Conservation (phyloP, 768 basidiomycete species). For the Mycena vitilis region DNA sequence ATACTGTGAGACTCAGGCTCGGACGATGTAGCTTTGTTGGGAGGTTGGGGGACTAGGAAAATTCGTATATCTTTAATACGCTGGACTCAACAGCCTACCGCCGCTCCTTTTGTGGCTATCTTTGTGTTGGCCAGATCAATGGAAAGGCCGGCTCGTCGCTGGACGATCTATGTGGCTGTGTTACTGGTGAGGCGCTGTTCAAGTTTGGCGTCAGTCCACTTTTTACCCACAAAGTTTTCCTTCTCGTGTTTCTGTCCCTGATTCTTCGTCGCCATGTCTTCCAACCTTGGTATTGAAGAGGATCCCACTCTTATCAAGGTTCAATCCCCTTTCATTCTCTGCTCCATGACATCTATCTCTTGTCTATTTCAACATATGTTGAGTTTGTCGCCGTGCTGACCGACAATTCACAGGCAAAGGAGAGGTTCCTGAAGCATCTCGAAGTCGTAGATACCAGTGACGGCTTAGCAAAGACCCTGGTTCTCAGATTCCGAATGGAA, state of each 20-base stretch:
- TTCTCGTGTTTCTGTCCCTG: background rate
- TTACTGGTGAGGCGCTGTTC: no score
- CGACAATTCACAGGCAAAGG: slow-evolving; percentile 22
- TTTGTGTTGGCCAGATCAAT: no score
- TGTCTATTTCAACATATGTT: background rate
- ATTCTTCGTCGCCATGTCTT: background rate
- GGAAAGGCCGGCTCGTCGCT: no score
- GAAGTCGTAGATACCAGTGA: slow-evolving; percentile 20
- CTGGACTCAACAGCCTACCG: no score
- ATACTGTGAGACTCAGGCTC: background rate
- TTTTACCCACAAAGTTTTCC: background rate
- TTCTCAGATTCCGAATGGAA: slow-evolving; percentile 14
- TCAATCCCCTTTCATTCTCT: background rate
- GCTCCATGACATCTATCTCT: background rate
- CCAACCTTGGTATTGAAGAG: slow-evolving; percentile 1
- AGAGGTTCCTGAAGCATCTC: slow-evolving; percentile 16
- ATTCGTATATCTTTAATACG: no score
- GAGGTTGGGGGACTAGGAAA: no score
- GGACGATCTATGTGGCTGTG: no score
- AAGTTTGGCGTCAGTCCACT: no score
- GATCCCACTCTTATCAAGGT: slow-evolving; percentile 23
- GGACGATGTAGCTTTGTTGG: no score
- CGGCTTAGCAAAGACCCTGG: background rate
- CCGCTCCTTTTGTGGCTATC: no score
- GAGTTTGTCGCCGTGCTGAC: background rate